Evolutionary conservation across 2,329 filamentous ascomycete species (phyloP).

Genomic region (Annulohypoxylon truncatum): DNA sequence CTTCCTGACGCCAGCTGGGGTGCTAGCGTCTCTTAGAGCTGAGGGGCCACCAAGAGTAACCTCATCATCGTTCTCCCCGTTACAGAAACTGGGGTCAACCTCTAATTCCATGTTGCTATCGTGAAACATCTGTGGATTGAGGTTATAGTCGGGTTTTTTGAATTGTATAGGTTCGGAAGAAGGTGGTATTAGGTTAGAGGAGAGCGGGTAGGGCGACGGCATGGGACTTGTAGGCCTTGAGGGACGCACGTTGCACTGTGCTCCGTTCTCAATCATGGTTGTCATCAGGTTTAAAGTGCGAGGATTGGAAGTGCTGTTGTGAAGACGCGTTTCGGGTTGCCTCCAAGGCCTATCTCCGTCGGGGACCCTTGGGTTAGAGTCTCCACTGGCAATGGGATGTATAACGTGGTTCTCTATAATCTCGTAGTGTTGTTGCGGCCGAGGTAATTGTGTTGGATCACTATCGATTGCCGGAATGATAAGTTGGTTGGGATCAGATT

Average conservation of each 20-base stretch:
- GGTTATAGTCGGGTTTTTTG: constrained; percentile 24
- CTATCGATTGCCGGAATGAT: constrained; percentile 23
- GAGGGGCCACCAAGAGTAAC: constrained; percentile 30
- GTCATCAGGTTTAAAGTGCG: constrained; percentile 43
- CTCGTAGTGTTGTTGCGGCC: constrained; percentile 10
- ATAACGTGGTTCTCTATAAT: neutral
- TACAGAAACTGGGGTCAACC: constrained; percentile 38
- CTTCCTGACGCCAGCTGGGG: constrained; percentile 44
- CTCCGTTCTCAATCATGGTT: constrained; percentile 48
- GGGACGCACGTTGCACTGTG: constrained; percentile 48
- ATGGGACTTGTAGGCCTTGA: constrained; percentile 37
- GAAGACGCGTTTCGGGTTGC: constrained; percentile 28
- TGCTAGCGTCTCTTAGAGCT: constrained; percentile 40
- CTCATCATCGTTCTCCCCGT: constrained; percentile 41
- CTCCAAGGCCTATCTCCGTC: constrained; percentile 25
- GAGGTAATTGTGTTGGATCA: constrained; percentile 8
- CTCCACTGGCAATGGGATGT: neutral
- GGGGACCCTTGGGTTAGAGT: neutral
- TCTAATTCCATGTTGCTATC: constrained; percentile 39
- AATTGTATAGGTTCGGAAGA: neutral
- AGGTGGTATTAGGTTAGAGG: neutral
- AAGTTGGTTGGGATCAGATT: constrained; percentile 10
- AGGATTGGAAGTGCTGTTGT: constrained; percentile 38
- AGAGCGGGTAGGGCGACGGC: constrained; percentile 11
- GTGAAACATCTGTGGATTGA: constrained; percentile 24